Conservation (phyloP, 371 early-diverging fungal genomes). For the Mucor velutinosus region DNA sequence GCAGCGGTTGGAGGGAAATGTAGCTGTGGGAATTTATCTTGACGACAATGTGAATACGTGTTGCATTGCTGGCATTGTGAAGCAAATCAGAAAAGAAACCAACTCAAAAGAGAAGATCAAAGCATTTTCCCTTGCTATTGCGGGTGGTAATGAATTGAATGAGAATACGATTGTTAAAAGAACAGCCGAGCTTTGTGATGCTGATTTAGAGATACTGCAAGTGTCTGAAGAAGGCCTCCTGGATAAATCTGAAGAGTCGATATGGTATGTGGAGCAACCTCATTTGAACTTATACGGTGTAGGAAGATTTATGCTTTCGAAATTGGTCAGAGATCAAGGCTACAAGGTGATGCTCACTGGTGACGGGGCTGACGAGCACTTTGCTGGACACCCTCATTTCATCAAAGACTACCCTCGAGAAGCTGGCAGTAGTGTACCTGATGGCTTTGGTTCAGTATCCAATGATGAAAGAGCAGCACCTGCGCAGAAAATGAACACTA, state of each 20-base stretch:
- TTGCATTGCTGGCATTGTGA: slow-evolving; percentile 21
- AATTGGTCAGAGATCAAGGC: slow-evolving; percentile 29
- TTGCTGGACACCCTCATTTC: slow-evolving; percentile 53
- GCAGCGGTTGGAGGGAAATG: slow-evolving; percentile 15
- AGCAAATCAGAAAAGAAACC: slow-evolving; percentile 11
- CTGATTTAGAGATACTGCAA: slow-evolving; percentile 16
- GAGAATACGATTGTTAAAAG: slow-evolving; percentile 14
- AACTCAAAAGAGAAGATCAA: slow-evolving; percentile 16
- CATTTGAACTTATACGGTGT: slow-evolving; percentile 6
- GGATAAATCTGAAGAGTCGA: slow-evolving; percentile 13
- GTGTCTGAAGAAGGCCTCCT: slow-evolving; percentile 5
- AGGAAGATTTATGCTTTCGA: slow-evolving; percentile 11
- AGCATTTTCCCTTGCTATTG: slow-evolving; percentile 19
- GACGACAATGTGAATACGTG: slow-evolving; percentile 22
- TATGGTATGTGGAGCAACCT: slow-evolving; percentile 23
- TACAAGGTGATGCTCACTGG: slow-evolving; percentile 58
- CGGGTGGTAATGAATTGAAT: slow-evolving; percentile 7
- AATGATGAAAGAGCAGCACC: not conserved
- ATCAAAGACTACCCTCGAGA: slow-evolving; percentile 27
- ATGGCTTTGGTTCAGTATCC: slow-evolving; percentile 13
- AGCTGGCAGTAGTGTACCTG: slow-evolving; percentile 15
- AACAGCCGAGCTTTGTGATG: slow-evolving; percentile 16
- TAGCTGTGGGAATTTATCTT: slow-evolving; percentile 19
- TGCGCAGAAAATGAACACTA: not conserved
- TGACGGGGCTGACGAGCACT: slow-evolving; percentile 69